A percentile compares a stretch with the other conserved stretches of the same genome.
These are phyloP conservation scores for Leccinum uliginosum DNA, from an alignment of 768 basidiomycete species.

Conservation along the genomic window DNA sequence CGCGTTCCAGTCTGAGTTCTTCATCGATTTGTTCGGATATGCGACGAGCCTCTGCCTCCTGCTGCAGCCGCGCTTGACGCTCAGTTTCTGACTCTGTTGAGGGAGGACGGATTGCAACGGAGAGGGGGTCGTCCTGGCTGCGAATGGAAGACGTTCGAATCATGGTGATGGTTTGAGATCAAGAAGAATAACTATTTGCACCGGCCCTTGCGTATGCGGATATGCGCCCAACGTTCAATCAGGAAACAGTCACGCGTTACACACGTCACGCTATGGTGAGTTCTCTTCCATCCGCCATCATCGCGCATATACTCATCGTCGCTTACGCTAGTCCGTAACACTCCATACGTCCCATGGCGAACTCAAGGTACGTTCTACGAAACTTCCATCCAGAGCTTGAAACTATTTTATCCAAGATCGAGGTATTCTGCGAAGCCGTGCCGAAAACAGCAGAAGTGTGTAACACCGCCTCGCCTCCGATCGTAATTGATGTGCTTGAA, in stretches of 20 bases:
- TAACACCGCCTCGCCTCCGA: background rate
- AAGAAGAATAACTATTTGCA: conserved; percentile 6
- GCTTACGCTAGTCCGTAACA: conserved; percentile 72
- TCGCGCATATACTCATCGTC: conserved; percentile 14
- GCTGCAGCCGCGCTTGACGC: conserved; percentile 53
- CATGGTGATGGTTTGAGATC: conserved; percentile 36
- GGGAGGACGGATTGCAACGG: conserved; percentile 63
- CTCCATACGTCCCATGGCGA: conserved; percentile 93
- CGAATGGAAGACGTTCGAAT: conserved; percentile 70
- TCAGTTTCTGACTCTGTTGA: conserved; percentile 61
- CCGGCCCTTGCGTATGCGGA: background rate
- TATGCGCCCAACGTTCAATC: conserved; percentile 1
- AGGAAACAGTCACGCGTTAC: conserved; percentile 27
- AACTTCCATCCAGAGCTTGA: background rate
- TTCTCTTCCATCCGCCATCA: conserved; percentile 22
- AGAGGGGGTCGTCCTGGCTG: conserved; percentile 73
- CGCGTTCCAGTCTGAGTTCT: conserved; percentile 66
- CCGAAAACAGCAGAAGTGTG: conserved; percentile 92
- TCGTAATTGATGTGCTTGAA: background rate
- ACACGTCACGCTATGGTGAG: conserved; percentile 27
- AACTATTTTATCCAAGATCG: conserved; percentile 54
- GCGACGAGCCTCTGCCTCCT: conserved; percentile 71
- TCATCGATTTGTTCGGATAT: conserved; percentile 82
- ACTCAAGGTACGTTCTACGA: conserved; percentile 66
- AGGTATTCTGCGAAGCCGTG: conserved; percentile 95